These are phyloP conservation scores for Neurospora tetrasperma DNA, from an alignment of 495 filamentous ascomycete genomes.

Conservation along the genomic window DNA sequence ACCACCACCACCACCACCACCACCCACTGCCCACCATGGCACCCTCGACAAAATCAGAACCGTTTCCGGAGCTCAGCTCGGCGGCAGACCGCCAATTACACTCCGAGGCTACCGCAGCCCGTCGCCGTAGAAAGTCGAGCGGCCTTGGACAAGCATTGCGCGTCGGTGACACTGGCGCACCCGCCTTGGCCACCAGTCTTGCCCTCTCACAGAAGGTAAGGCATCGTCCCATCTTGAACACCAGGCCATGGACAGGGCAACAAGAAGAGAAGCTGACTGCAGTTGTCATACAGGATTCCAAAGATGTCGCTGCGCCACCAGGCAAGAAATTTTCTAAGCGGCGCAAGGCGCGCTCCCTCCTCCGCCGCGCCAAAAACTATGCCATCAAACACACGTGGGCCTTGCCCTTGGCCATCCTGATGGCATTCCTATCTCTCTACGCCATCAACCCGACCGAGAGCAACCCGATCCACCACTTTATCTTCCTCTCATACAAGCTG, in stretches of 20 bases:
- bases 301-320: constrained; percentile 4
- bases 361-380: constrained; percentile 55
- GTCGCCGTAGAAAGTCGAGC: constrained; percentile 40
- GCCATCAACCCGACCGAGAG: constrained; percentile 65
- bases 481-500: constrained; percentile 89
- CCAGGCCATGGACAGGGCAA: constrained; percentile 7
- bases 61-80: constrained; percentile 36
- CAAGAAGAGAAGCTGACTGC: not conserved
- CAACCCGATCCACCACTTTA: constrained; percentile 76
- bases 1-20: not conserved
- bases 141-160: constrained; percentile 32
- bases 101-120: constrained; percentile 18
- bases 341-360: constrained; percentile 48
- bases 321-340: constrained; percentile 42
- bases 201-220: constrained; percentile 22
- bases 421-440: constrained; percentile 56
- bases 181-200: constrained; percentile 33
- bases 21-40: not conserved
- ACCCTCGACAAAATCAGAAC: constrained; percentile 20
- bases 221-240: constrained; percentile 2
- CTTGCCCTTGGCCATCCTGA: constrained; percentile 61
- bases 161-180: constrained; percentile 40
- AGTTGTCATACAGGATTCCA: constrained; percentile 9
- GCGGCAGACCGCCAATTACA: constrained; percentile 31
- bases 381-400: constrained; percentile 71